A percentile compares a stretch with the other conserved stretches of the same genome.
These are phyloP conservation scores for Abortiporus biennis DNA, from an alignment of 1,284 basidiomycete genomes.

Conservation along the genomic window DNA sequence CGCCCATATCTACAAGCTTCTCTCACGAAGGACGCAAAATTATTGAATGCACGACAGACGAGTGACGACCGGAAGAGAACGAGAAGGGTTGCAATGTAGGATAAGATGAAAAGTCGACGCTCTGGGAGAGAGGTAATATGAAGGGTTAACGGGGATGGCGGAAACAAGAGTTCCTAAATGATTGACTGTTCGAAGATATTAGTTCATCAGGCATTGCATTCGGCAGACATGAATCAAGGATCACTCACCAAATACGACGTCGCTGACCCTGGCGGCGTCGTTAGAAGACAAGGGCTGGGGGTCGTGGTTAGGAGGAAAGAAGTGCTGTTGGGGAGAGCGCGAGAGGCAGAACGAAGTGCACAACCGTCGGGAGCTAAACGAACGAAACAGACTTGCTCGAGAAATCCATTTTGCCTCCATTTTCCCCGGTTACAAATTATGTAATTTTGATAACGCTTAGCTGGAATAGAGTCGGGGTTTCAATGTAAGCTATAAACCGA, in stretches of 20 bases:
- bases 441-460: too few species aligned
- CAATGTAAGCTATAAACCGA: too few species aligned
- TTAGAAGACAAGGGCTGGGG: too few species aligned
- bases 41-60: not conserved
- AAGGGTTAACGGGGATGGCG: not conserved
- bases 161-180: not conserved
- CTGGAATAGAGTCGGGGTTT: too few species aligned
- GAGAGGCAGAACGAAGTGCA: too few species aligned
- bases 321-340: too few species aligned
- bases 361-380: too few species aligned
- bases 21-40: not conserved
- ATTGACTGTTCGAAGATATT: not conserved
- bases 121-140: not conserved
- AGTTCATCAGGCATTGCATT: not conserved
- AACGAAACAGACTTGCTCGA: too few species aligned
- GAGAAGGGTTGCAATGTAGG: not conserved
- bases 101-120: not conserved
- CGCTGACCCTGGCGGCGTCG: too few species aligned
- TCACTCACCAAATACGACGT: not conserved
- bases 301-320: too few species aligned
- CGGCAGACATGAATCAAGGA: not conserved
- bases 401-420: too few species aligned
- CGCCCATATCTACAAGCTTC: constrained; percentile 57
- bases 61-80: not conserved
- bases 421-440: too few species aligned